A percentile compares a stretch with the other conserved stretches of the same genome.
Evolutionary conservation across 2,329 filamentous ascomycete species (phyloP).

Genomic region (Colletotrichum melonis): DNA sequence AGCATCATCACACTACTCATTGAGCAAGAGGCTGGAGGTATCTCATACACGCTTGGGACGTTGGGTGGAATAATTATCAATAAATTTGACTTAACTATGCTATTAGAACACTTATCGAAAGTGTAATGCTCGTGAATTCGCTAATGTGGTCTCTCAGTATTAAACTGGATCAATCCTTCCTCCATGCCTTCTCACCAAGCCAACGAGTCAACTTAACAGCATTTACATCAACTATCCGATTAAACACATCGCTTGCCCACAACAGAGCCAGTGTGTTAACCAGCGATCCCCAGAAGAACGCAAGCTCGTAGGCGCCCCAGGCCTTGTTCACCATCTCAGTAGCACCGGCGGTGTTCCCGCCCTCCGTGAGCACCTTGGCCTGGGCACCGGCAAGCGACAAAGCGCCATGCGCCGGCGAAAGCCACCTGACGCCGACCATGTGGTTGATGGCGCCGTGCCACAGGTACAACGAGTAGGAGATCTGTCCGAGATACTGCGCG

Average conservation of each 20-base stretch:
- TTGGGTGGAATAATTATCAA: rapidly evolving
- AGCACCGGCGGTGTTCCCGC: not conserved
- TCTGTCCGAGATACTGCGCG: constrained; percentile 69
- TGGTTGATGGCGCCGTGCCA: constrained; percentile 68
- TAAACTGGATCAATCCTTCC: not conserved
- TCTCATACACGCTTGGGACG: rapidly evolving
- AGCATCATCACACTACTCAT: no score
- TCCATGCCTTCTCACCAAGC: constrained; percentile 15
- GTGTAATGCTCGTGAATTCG: not conserved
- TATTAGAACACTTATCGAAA: not conserved
- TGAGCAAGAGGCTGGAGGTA: rapidly evolving
- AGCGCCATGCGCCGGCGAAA: not conserved
- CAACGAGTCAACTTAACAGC: constrained; percentile 3
- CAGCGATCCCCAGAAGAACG: constrained; percentile 2
- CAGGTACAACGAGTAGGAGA: constrained; percentile 71
- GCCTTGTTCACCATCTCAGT: not conserved
- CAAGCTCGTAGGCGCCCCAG: not conserved
- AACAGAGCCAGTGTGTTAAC: constrained; percentile 16
- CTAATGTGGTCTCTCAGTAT: no score
- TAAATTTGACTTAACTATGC: not conserved
- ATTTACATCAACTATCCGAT: constrained; percentile 7
- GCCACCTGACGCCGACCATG: constrained; percentile 50
- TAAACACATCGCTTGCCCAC: constrained; percentile 18
- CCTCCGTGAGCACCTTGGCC: not conserved
- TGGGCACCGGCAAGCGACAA: not conserved